Evolutionary conservation across 306 rosid species (phyloP).

Genomic region (Potentilla sterilis): DNA sequence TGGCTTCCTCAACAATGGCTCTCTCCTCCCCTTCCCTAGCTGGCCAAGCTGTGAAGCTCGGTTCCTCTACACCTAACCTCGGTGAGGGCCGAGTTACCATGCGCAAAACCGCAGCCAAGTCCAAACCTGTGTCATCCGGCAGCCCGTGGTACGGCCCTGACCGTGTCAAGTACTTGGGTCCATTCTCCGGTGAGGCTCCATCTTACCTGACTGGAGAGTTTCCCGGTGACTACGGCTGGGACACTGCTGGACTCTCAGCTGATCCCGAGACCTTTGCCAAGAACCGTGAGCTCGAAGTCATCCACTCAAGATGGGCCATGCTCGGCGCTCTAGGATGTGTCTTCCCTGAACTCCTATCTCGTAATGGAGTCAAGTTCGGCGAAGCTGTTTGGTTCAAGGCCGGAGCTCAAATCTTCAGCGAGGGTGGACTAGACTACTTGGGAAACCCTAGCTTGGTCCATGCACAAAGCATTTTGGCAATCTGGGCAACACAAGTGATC

Average conservation of each 20-base stretch:
- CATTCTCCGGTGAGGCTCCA: slow-evolving; percentile 30
- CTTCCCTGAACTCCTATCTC: slow-evolving; percentile 31
- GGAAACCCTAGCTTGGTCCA: slow-evolving; percentile 20
- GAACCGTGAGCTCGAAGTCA: slow-evolving; percentile 33
- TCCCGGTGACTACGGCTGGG: slow-evolving; percentile 40
- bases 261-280: slow-evolving; percentile 36
- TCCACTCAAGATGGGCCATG: slow-evolving; percentile 33
- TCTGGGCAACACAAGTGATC: no score
- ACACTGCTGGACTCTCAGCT: slow-evolving; percentile 34
- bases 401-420: slow-evolving; percentile 35
- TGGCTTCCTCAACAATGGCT: slow-evolving; percentile 35
- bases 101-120: slow-evolving; percentile 18
- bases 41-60: slow-evolving; percentile 32
- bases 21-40: slow-evolving; percentile 34
- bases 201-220: slow-evolving; percentile 36
- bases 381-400: slow-evolving; percentile 45
- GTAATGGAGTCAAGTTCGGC: slow-evolving; percentile 37
- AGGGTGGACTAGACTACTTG: slow-evolving; percentile 39
- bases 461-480: no score
- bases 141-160: slow-evolving; percentile 37
- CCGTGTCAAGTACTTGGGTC: slow-evolving; percentile 37
- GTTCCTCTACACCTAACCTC: slow-evolving; percentile 19
- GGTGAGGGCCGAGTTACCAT: slow-evolving; percentile 28
- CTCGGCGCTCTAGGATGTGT: slow-evolving; percentile 32
- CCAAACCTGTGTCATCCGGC: slow-evolving; percentile 22